Percentiles rank a stretch among this genome's conserved stretches.
Conservation (phyloP, 495 filamentous ascomycete genomes). For the Glonium stellatum region DNA sequence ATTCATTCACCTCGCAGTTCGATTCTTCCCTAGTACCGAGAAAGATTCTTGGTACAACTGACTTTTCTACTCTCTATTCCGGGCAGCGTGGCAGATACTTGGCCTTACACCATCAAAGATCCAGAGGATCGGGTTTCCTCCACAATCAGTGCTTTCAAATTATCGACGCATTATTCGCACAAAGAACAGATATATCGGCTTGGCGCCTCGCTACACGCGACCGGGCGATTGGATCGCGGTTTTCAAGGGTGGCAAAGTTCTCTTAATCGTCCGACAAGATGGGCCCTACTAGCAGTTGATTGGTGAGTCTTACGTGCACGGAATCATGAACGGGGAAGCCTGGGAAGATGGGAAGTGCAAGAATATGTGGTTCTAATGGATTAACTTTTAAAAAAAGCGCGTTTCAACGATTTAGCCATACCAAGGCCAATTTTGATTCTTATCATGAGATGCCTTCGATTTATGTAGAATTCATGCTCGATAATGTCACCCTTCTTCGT, state of each 20-base stretch:
- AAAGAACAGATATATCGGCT: slow-evolving; percentile 8
- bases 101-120: slow-evolving; percentile 9
- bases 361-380: slow-evolving; percentile 15
- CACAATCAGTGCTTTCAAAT: slow-evolving; percentile 4
- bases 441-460: too few relatives aligned
- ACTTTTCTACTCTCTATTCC: slow-evolving; percentile 5
- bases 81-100: neutral
- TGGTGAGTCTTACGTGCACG: slow-evolving; percentile 14
- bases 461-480: too few relatives aligned
- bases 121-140: slow-evolving; percentile 12
- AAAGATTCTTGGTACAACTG: slow-evolving; percentile 11
- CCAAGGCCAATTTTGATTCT: too few relatives aligned
- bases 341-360: slow-evolving; percentile 3
- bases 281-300: slow-evolving; percentile 3
- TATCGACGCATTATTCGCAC: slow-evolving; percentile 11
- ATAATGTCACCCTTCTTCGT: too few relatives aligned
- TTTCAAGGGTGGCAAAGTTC: slow-evolving; percentile 10
- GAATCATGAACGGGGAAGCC: slow-evolving; percentile 9
- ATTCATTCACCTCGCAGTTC: slow-evolving; percentile 3
- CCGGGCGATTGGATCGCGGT: slow-evolving; percentile 5
- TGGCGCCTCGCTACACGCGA: slow-evolving; percentile 1
- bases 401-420: too few relatives aligned
- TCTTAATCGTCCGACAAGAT: slow-evolving; percentile 6
- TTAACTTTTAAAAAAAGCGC: neutral
- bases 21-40: slow-evolving; percentile 4